A percentile compares a stretch with the other conserved stretches of the same genome.
These are phyloP conservation scores for Chamaecyparis obtusa DNA, from an alignment of 75 land plant genomes.

Conservation along the genomic window DNA sequence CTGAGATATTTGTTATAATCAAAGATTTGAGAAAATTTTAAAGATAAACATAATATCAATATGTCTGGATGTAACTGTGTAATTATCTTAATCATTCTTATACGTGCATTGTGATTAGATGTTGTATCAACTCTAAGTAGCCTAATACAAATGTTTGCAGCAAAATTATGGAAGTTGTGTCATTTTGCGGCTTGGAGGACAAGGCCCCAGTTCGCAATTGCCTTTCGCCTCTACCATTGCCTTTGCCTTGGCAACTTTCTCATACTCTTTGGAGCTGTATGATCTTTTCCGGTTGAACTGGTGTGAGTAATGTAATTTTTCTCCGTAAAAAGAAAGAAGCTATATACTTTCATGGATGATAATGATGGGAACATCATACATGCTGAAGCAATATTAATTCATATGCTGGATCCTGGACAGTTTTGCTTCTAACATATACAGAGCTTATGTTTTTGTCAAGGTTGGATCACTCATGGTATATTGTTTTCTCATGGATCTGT, in stretches of 20 bases:
- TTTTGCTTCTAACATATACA: not conserved
- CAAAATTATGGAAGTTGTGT: too few species aligned
- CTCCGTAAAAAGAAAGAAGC: slow-evolving; percentile 1
- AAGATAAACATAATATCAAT: too few species aligned
- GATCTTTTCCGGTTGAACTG: slow-evolving; percentile 5
- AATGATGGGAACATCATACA: slow-evolving; percentile 5
- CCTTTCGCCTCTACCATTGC: too few species aligned
- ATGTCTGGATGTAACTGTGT: too few species aligned
- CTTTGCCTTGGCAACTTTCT: slow-evolving; percentile 7
- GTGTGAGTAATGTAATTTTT: slow-evolving; percentile 14
- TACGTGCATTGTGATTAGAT: too few species aligned
- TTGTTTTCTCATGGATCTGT: not conserved
- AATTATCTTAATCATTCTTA: too few species aligned
- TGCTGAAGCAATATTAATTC: slow-evolving; percentile 4
- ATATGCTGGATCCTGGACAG: not conserved
- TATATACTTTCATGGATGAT: slow-evolving; percentile 2
- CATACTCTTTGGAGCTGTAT: slow-evolving; percentile 2
- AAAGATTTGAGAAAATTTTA: too few species aligned
- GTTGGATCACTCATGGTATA: not conserved
- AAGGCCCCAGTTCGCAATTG: not conserved
- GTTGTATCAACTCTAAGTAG: too few species aligned
- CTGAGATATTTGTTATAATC: too few species aligned
- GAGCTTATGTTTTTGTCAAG: not conserved
- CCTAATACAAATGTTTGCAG: too few species aligned
- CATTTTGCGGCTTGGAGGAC: too few species aligned